Conservation (phyloP, 2,329 filamentous ascomycete species). For the Sphaerulina musiva region DNA sequence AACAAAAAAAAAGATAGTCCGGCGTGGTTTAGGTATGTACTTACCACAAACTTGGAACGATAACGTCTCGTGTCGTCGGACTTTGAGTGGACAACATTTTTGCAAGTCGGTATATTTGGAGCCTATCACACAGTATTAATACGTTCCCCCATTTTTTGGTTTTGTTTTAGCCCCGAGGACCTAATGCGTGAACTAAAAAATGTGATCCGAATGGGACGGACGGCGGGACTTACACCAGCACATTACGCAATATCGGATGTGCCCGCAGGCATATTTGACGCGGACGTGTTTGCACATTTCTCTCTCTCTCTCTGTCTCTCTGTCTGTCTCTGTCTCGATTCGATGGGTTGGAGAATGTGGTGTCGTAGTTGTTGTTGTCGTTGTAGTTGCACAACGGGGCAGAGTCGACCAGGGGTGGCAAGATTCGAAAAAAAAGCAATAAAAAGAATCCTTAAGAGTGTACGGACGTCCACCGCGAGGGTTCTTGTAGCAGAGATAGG, state of each 20-base stretch:
- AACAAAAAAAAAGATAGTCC: no score
- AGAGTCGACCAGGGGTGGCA: no score
- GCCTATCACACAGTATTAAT: slow-evolving; percentile 9
- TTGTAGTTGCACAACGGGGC: no score
- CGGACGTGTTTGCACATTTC: slow-evolving; percentile 19
- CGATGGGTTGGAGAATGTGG: neutral
- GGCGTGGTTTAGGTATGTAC: neutral
- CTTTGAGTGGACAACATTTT: slow-evolving; percentile 17
- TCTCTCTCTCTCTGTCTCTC: neutral
- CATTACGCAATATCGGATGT: slow-evolving; percentile 17
- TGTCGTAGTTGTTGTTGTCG: neutral
- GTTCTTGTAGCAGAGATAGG: no score
- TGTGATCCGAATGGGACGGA: no score
- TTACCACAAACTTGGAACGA: slow-evolving; percentile 16
- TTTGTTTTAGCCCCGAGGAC: neutral
- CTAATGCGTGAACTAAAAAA: no score
- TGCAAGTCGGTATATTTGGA: slow-evolving; percentile 18
- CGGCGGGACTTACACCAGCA: slow-evolving; percentile 16
- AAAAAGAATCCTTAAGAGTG: no score
- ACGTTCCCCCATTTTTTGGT: neutral
- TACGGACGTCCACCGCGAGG: no score
- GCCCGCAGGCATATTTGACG: slow-evolving; percentile 17
- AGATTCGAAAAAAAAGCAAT: no score
- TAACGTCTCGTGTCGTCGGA: slow-evolving; percentile 15
- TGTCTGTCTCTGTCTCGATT: no score